Conservation (phyloP, 1,284 basidiomycete species). For the Malassezia globosa region DNA sequence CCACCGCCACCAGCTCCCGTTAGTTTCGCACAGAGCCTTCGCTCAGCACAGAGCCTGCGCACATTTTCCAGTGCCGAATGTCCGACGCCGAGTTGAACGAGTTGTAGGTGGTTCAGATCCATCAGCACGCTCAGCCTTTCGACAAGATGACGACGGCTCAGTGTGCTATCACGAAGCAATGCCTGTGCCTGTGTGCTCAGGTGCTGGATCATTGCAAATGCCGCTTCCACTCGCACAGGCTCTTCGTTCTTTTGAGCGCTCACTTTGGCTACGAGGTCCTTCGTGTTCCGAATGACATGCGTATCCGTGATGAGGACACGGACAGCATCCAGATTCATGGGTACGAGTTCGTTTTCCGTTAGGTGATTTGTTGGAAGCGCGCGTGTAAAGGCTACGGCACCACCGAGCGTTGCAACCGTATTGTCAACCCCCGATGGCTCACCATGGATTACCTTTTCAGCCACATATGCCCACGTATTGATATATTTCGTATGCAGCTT, state of each 20-base stretch:
- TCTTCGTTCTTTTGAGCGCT: constrained; percentile 61
- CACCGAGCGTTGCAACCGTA: constrained; percentile 81
- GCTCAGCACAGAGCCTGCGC: constrained; percentile 58
- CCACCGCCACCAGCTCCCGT: constrained; percentile 98
- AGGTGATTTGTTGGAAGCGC: constrained; percentile 55
- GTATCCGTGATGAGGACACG: constrained; percentile 86
- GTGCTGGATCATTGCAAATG: constrained; percentile 22
- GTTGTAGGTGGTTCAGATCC: constrained; percentile 73
- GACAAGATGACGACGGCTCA: constrained; percentile 16
- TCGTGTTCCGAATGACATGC: constrained; percentile 81
- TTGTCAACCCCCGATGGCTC: constrained; percentile 98
- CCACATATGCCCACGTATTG: constrained; percentile 85
- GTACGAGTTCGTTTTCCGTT: constrained; percentile 64
- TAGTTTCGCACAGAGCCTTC: constrained; percentile 77
- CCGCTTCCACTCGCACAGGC: constrained; percentile 40
- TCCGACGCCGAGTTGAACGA: constrained; percentile 80
- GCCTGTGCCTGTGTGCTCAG: constrained; percentile 30
- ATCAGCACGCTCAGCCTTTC: constrained; percentile 51
- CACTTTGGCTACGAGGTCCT: constrained; percentile 82
- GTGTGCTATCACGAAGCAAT: constrained; percentile 17
- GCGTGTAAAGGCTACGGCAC: constrained; percentile 80
- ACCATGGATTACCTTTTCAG: constrained; percentile 92
- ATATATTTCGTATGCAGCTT: constrained; percentile 59
- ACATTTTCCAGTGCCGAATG: constrained; percentile 79
- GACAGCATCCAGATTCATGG: constrained; percentile 58